Conservation (phyloP, 768 basidiomycete genomes). For the Grammothele lineata region DNA sequence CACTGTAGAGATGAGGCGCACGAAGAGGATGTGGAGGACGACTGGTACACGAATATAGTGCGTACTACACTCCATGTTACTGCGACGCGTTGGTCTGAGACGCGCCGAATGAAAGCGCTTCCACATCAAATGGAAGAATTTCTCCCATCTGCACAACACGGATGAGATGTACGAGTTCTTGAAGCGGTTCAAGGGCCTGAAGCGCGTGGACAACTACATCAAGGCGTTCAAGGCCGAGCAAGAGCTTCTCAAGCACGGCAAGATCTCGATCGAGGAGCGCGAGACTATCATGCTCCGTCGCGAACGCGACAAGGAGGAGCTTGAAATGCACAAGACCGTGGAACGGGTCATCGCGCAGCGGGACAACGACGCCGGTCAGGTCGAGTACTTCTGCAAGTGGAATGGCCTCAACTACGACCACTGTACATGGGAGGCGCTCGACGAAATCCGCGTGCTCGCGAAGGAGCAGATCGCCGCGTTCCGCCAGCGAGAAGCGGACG, state of each 20-base stretch:
- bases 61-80: slow-evolving; percentile 6
- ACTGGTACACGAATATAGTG: slow-evolving; percentile 88
- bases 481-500: slow-evolving; percentile 69
- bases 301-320: slow-evolving; percentile 87
- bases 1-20: slow-evolving; percentile 84
- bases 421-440: slow-evolving; percentile 90
- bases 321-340: slow-evolving; percentile 86
- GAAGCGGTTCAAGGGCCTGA: slow-evolving; percentile 91
- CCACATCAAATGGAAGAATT: slow-evolving; percentile 99
- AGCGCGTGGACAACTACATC: slow-evolving; percentile 99
- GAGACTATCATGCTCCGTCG: slow-evolving; percentile 87
- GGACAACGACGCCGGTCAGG: slow-evolving; percentile 49
- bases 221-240: slow-evolving; percentile 80
- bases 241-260: slow-evolving; percentile 55
- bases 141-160: slow-evolving; percentile 98
- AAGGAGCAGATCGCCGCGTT: slow-evolving; percentile 78
- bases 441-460: slow-evolving; percentile 75
- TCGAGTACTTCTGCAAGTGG: slow-evolving; percentile 98
- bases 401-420: slow-evolving; percentile 88
- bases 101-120: slow-evolving; percentile 59
- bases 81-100: not conserved
- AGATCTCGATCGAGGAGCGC: slow-evolving; percentile 78
- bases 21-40: slow-evolving; percentile 70
- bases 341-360: slow-evolving; percentile 86
- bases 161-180: slow-evolving; percentile 96